These are phyloP conservation scores for Trypanosoma brucei DNA, from an alignment of 208 protist species.

Conservation along the genomic window DNA sequence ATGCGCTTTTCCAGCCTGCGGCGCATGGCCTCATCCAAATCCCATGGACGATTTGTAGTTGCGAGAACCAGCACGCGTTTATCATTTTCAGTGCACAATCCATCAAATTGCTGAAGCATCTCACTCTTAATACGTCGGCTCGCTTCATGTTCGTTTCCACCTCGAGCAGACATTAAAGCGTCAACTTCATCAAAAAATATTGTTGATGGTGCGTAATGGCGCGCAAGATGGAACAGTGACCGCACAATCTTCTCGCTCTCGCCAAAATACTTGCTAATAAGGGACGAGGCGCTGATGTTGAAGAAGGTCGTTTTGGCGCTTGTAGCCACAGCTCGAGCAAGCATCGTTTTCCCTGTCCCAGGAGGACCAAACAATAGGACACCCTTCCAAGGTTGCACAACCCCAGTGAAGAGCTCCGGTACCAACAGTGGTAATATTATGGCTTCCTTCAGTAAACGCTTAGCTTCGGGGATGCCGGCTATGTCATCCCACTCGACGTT, in stretches of 20 bases:
- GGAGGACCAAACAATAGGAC: conserved; percentile 99
- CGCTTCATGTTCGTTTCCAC: conserved; percentile 72
- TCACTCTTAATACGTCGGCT: conserved; percentile 93
- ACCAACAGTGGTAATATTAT: conserved; percentile 66
- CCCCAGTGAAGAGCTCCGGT: conserved; percentile 72
- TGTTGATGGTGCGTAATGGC: conserved; percentile 82
- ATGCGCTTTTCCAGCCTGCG: conserved; percentile 89
- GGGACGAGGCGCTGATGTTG: conserved; percentile 84
- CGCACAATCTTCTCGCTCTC: conserved; percentile 92
- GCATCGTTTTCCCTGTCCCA: conserved; percentile 99
- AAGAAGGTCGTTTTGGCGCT: conserved; percentile 93
- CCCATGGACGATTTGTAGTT: conserved; percentile 89
- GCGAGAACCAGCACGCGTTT: conserved; percentile 49
- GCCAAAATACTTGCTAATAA: conserved; percentile 88
- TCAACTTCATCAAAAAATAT: conserved; percentile 95
- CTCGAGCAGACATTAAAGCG: conserved; percentile 53
- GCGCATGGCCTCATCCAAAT: conserved; percentile 92
- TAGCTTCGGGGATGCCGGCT: conserved; percentile 68
- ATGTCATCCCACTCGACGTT: conserved; percentile 68
- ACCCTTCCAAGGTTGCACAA: conserved; percentile 90
- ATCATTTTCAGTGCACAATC: conserved; percentile 24
- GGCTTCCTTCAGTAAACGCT: conserved; percentile 71
- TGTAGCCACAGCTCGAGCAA: conserved; percentile 92
- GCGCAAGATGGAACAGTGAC: conserved; percentile 87
- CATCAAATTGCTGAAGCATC: conserved; percentile 92